Conservation (phyloP, 2,329 filamentous ascomycete genomes). For the Periconia digitata region DNA sequence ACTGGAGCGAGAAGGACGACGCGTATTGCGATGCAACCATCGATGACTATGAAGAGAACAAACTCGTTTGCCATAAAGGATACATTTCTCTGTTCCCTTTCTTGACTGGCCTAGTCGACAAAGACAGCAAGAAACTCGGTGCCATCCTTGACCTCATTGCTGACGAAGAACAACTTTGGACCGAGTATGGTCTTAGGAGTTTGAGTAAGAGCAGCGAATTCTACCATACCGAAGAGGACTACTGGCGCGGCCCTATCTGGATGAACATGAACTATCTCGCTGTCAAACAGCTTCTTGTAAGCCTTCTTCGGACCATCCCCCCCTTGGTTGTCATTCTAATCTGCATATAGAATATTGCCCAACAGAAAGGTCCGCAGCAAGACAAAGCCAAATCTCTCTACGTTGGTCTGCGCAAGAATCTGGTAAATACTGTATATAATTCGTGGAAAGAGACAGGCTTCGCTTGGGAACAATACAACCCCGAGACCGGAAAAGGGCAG, state of each 20-base stretch:
- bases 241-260: constrained; percentile 96
- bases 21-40: constrained; percentile 95
- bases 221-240: constrained; percentile 92
- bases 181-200: constrained; percentile 82
- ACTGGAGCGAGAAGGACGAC: constrained; percentile 81
- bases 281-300: constrained; percentile 70
- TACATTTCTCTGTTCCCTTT: constrained; percentile 95
- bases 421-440: constrained; percentile 85
- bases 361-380: constrained; percentile 65
- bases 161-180: constrained; percentile 87
- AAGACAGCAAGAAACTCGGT: constrained; percentile 73
- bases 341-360: constrained; percentile 61
- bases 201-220: constrained; percentile 79
- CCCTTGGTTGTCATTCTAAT: constrained; percentile 9
- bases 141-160: constrained; percentile 75
- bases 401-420: constrained; percentile 73
- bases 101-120: constrained; percentile 75
- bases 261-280: constrained; percentile 96
- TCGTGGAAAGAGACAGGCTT: constrained; percentile 92
- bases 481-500: constrained; percentile 89
- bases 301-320: constrained; percentile 4
- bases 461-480: constrained; percentile 98
- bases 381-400: constrained; percentile 73
- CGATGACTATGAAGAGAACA: constrained; percentile 89
- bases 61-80: constrained; percentile 91